Base-by-base conservation (phyloP, 495 filamentous ascomycete species). In the Aspergillus sclerotioniger region DNA sequence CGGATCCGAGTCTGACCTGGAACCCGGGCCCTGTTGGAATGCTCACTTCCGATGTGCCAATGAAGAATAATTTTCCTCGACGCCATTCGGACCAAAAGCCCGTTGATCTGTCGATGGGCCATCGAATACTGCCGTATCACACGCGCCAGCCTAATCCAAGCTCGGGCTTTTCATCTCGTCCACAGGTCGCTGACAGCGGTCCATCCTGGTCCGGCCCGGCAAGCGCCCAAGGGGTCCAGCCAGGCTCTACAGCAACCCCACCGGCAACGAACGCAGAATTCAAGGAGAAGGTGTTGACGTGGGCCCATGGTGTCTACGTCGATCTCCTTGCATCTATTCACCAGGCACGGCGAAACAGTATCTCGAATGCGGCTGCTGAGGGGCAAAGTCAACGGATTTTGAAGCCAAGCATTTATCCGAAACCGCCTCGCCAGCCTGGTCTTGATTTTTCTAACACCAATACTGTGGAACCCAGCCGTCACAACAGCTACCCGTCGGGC, bases 231-330 rank as follows among this genome's bases (percentile, higher is more conserved):
- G 59, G 59, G 25, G 61, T 71, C 37, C 71, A 73, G 46, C 48
- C 63, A 28, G 65, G 54, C 8, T 53, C 66, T 17, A 43, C 66
- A 19, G 35, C 48, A 6, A 54, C 48, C 53, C 54, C 68, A 6
- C 66, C 70, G 0, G 62, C 68, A 8, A 67, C 54, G 3, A 89
- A 84, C 63, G 71, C 77, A 6, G 83, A 85, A 60, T 91, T 90
- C 67, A 89, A 88, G 60, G 93, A 97, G 68, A 89, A 87, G 60
- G 84, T 88, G 6, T 78, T 96, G 45, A 80, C 87, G 15, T 92
- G 89, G 84, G 94, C 94, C 31, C 90, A 97, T 68, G 81, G 83
- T 51, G 85, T 93, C 20, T 98, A 98, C 73, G 84, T 92, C 37
- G 90, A 96, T 63, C 82, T 98, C 3, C 75, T 98, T 20, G 77